phyloP scores from a whole-genome alignment of 352 stramenopile genomes.

The Ophiocytium majus region DNA sequence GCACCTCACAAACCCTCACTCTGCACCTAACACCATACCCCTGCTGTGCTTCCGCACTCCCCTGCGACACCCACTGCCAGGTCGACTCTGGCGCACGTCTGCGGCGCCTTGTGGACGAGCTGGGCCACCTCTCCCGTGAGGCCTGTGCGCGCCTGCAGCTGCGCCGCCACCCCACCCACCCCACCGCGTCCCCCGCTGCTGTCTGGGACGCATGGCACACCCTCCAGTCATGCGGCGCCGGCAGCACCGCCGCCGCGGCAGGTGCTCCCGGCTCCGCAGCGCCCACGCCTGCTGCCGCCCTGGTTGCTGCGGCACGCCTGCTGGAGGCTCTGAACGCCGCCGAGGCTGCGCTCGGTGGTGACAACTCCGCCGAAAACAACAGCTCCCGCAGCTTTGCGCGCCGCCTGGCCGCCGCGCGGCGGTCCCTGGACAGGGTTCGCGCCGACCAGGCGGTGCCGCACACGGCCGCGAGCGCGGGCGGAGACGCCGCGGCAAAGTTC shows the following conservation, averaged over 20 bases:
- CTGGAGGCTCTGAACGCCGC: background rate
- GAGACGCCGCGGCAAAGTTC: constrained; percentile 66
- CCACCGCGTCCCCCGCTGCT: background rate
- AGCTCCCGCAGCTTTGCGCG: too few relatives aligned
- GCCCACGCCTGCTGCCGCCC: background rate
- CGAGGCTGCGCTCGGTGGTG: background rate
- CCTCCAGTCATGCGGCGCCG: background rate
- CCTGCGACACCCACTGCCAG: too few relatives aligned
- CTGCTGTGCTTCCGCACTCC: too few relatives aligned
- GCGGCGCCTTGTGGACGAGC: background rate
- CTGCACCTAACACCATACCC: too few relatives aligned
- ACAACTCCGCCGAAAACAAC: too few relatives aligned
- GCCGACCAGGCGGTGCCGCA: background rate
- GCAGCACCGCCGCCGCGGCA: background rate
- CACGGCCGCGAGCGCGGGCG: background rate
- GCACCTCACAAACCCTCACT: too few relatives aligned
- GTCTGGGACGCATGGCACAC: background rate
- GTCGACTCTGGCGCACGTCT: constrained; percentile 9
- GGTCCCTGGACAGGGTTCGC: background rate
- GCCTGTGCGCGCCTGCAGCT: background rate
- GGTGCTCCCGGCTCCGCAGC: background rate
- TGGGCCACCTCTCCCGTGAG: background rate
- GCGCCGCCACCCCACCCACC: background rate
- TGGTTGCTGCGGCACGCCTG: background rate
- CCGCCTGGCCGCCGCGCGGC: background rate